Percentiles rank a stretch among this genome's conserved stretches.
Conservation (phyloP, 176 grass and related monocot genomes). For the Saccharum spontaneum region DNA sequence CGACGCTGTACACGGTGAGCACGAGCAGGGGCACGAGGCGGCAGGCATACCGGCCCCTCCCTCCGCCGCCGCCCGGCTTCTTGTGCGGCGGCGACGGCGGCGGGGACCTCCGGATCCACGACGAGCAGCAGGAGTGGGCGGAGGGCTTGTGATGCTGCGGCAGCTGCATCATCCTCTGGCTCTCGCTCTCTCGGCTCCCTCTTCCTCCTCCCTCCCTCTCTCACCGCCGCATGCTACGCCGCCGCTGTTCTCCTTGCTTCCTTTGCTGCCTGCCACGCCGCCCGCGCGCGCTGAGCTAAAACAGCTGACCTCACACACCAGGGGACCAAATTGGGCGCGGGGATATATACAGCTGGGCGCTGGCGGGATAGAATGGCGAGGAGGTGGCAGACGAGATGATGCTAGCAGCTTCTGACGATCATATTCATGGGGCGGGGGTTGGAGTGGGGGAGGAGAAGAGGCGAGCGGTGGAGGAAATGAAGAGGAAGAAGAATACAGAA, state of each 20-base stretch:
- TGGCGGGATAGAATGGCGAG: background rate
- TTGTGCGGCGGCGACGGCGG: conserved; percentile 56
- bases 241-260: background rate
- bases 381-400: background rate
- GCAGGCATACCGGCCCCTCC: conserved; percentile 43
- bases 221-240: conserved; percentile 29
- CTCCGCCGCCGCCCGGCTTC: conserved; percentile 27
- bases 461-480: conserved; percentile 29
- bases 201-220: background rate
- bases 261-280: conserved; percentile 20
- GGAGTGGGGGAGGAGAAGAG: background rate
- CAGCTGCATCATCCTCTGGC: conserved; percentile 38
- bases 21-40: conserved; percentile 62
- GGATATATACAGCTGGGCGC: conserved; percentile 21
- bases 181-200: conserved; percentile 17
- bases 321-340: background rate
- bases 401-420: conserved; percentile 42
- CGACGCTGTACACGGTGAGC: conserved; percentile 60
- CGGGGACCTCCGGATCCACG: conserved; percentile 59
- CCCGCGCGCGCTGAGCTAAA: background rate
- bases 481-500: background rate
- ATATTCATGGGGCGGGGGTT: conserved; percentile 9
- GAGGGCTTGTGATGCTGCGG: conserved; percentile 49
- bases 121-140: conserved; percentile 3
- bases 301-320: background rate